Percentiles rank a stretch among this genome's conserved stretches.
Conservation (phyloP, 2,329 filamentous ascomycete genomes). For the Penicillium sclerotiorum region DNA sequence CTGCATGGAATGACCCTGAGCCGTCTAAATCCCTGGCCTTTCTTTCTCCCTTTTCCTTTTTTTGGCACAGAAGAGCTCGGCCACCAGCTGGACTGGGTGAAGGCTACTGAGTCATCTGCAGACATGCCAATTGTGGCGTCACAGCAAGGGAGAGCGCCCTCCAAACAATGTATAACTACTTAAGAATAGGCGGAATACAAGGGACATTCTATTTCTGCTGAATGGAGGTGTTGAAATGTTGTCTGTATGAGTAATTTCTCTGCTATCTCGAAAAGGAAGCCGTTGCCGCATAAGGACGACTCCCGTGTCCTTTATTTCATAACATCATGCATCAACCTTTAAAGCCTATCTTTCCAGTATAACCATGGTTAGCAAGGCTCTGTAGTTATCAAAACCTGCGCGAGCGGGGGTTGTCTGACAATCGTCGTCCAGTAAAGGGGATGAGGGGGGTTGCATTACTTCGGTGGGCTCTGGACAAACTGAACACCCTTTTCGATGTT, state of each 20-base stretch:
- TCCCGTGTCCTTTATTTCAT: conserved; percentile 25
- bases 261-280: conserved; percentile 19
- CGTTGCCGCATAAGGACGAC: conserved; percentile 16
- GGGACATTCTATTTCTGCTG: too few relatives aligned
- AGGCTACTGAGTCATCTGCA: too few relatives aligned
- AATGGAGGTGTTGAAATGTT: too few relatives aligned
- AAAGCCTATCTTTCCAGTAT: conserved; percentile 50
- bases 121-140: too few relatives aligned
- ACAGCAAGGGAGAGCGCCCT: too few relatives aligned
- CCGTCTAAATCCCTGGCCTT: too few relatives aligned
- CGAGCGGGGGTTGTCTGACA: background rate
- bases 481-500: conserved; percentile 94
- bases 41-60: background rate
- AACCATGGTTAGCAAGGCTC: conserved; percentile 40
- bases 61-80: background rate
- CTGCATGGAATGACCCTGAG: too few relatives aligned
- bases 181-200: too few relatives aligned
- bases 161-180: conserved; percentile 1
- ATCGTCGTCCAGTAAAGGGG: background rate
- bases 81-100: conserved; percentile 3
- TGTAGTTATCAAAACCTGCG: conserved; percentile 7
- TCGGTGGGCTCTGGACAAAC: conserved; percentile 88
- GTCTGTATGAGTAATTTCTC: conserved; percentile 18
- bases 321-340: conserved; percentile 34
- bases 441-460: conserved; percentile 61